Evolutionary conservation across 1,284 basidiomycete genomes (phyloP), one percentile per base, ranked within the genome.

Genomic region (Cutaneotrichosporon sp.): DNA sequence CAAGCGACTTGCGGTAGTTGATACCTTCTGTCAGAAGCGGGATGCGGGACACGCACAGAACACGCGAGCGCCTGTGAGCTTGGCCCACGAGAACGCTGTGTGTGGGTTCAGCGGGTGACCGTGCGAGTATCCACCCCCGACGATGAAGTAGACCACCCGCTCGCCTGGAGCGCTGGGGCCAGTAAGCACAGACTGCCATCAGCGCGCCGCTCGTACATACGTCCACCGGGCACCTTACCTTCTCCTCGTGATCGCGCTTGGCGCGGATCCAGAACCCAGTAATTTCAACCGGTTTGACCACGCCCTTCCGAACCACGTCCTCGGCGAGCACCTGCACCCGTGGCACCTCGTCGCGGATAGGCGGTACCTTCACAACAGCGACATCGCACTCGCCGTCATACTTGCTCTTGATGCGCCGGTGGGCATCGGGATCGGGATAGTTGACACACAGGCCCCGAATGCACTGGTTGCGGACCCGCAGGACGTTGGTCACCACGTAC

Each of bases 1-100:
- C 42, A 11, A 58, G 49, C 20, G 49, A 54, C 38, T 58, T 58
- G 45, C 56, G 51, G 43, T 58, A 58, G 52, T 58, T 58, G 8
- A 51, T 46, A 3, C 46, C 55, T 55, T 20, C 7, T 5, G 44
- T 46, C 31, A 46, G 52, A n/a, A n/a, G n/a, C n/a, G n/a, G n/a
- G n/a, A n/a, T n/a, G n/a, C n/a, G 14, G 29, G 29, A 31, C 10
- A 14, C 49, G 34, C 32, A 50, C 49, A 26, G 34, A 50, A 50
- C 7, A 50, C 32, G 17, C 49, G 32, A 9, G 33, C 49, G 41
- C 34, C 19, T 6, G 49, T 37, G 49, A 50, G 33, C 17, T 31
- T 39, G 6, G 37, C 25, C 14, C 50, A n/a, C 10, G 50, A 50
- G 34, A 49, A 51, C 14, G 33, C 19, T 16, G 39, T 35, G 54